Conservation (phyloP, 2,329 filamentous ascomycete species). For the Arachnomyces sp. region DNA sequence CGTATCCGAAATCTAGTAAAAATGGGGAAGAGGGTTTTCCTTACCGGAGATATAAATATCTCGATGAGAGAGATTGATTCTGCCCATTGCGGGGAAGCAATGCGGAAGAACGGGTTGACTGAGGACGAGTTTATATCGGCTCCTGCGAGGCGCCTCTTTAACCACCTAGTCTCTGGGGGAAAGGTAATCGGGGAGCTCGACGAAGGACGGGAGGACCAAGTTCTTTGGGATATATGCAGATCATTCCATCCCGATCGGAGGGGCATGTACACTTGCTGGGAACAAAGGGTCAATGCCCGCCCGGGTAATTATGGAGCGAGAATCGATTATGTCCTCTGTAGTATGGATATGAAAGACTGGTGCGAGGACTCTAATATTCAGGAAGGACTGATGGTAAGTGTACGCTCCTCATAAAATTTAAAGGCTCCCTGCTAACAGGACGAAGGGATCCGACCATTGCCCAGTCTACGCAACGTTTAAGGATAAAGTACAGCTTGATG, state of each 20-base stretch:
- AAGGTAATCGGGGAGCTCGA: slow-evolving; percentile 61
- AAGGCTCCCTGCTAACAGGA: slow-evolving; percentile 14
- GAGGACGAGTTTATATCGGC: slow-evolving; percentile 64
- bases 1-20: slow-evolving; percentile 75
- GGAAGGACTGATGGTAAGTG: slow-evolving; percentile 65
- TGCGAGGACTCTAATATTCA: slow-evolving; percentile 78
- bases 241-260: slow-evolving; percentile 68
- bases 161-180: slow-evolving; percentile 72
- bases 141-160: slow-evolving; percentile 70
- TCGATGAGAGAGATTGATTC: slow-evolving; percentile 62
- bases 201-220: slow-evolving; percentile 59
- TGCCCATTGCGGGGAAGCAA: slow-evolving; percentile 62
- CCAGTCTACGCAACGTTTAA: slow-evolving; percentile 75
- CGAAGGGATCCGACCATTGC: slow-evolving; percentile 83
- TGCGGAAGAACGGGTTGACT: slow-evolving; percentile 62
- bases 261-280: slow-evolving; percentile 98
- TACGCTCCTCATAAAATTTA: background rate
- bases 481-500: slow-evolving; percentile 50
- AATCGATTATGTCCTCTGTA: slow-evolving; percentile 91
- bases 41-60: slow-evolving; percentile 87
- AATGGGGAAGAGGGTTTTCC: slow-evolving; percentile 74
- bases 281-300: slow-evolving; percentile 89
- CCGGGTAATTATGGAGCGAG: slow-evolving; percentile 87
- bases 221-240: slow-evolving; percentile 78
- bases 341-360: slow-evolving; percentile 69